Percentiles rank a stretch among this genome's conserved stretches.
Evolutionary conservation across 495 filamentous ascomycete genomes (phyloP).

Genomic region (Neurospora sp.): DNA sequence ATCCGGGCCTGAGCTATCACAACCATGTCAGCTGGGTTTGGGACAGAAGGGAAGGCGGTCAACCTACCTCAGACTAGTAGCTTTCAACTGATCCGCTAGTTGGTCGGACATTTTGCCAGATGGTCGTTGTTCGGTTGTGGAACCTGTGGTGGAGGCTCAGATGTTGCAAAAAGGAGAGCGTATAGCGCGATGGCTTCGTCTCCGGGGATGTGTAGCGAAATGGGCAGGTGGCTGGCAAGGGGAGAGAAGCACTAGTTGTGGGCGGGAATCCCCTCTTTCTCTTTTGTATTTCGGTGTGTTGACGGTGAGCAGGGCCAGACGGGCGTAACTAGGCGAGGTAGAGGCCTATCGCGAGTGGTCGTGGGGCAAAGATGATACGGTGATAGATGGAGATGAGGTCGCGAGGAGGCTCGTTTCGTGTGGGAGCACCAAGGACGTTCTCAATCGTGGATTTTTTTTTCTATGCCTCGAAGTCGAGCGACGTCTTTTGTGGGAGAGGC

Average conservation of each 20-base stretch:
- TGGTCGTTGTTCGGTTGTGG: not conserved
- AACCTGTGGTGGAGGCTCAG: not conserved
- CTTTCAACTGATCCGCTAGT: conserved; percentile 60
- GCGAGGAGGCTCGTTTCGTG: not conserved
- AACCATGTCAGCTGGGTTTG: conserved; percentile 15
- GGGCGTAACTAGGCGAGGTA: not conserved
- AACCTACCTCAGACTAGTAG: conserved; percentile 59
- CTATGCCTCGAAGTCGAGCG: not conserved
- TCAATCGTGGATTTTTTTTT: not conserved
- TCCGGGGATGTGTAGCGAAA: not conserved
- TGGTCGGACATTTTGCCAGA: conserved; percentile 33
- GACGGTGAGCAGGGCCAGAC: not conserved
- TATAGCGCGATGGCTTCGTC: not conserved
- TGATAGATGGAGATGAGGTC: not conserved
- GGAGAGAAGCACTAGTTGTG: not conserved
- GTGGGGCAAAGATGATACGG: not conserved
- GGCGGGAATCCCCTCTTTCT: not conserved
- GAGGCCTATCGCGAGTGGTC: not conserved
- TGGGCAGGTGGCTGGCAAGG: not conserved
- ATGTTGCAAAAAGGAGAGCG: not conserved
- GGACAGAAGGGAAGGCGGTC: not conserved
- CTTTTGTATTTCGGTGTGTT: not conserved
- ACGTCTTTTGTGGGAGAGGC: not conserved
- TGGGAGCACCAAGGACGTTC: not conserved
- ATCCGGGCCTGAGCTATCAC: conserved; percentile 46